A percentile compares a stretch with the other conserved stretches of the same genome.
Conservation (phyloP, 768 basidiomycete genomes). For the Amanita pseudoporphyria region DNA sequence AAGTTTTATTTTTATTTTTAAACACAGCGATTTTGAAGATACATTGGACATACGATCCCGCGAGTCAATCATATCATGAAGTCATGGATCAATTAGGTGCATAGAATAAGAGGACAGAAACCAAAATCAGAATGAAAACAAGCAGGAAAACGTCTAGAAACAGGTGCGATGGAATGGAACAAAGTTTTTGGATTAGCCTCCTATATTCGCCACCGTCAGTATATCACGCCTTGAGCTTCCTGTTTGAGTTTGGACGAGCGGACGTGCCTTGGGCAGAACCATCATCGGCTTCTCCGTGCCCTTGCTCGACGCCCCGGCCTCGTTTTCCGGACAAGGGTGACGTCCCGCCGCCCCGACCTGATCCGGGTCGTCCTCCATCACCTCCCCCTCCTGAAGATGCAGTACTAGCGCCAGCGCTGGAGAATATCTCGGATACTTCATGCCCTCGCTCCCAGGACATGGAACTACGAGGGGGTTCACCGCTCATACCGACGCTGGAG, state of each 20-base stretch:
- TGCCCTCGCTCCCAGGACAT: constrained; percentile 24
- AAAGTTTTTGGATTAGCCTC: background rate
- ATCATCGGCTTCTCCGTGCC: background rate
- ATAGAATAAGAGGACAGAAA: background rate
- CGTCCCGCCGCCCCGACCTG: background rate
- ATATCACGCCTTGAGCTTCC: background rate
- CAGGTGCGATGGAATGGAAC: background rate
- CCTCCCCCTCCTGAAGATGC: background rate
- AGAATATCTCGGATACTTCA: constrained; percentile 1
- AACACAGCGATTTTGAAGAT: background rate
- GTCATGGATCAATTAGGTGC: background rate
- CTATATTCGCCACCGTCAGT: background rate
- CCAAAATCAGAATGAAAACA: background rate
- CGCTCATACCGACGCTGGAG: constrained; percentile 2
- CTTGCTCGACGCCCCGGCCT: background rate
- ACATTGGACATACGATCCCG: too few relatives aligned
- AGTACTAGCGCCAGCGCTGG: background rate
- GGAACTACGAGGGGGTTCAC: constrained; percentile 8
- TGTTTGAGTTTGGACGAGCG: background rate
- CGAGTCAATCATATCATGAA: too few relatives aligned
- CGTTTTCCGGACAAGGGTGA: background rate
- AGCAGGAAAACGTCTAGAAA: background rate
- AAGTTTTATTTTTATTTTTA: background rate
- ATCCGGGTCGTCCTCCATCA: background rate
- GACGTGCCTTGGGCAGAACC: background rate